Percentiles rank a stretch among this genome's conserved stretches.
phyloP scores from a whole-genome alignment of 169 alveolate species.

The Cryptosporidium xiaoi region DNA sequence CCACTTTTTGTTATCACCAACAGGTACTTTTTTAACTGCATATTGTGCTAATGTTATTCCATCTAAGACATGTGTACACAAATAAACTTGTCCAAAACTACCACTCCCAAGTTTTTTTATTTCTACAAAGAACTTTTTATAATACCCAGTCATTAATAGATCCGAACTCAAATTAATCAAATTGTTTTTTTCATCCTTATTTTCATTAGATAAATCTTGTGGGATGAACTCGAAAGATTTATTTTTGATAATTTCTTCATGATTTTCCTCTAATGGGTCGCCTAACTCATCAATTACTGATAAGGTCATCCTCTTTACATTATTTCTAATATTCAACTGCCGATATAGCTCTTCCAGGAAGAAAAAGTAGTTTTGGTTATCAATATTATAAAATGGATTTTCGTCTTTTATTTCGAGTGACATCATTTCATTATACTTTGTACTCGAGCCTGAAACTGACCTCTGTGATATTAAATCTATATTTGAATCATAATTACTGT shows the following conservation, averaged over 20 bases:
- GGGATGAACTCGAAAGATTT: conserved; percentile 10
- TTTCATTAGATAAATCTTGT: neutral
- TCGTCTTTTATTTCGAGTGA: neutral
- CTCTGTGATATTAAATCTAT: neutral
- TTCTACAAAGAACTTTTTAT: conserved; percentile 82
- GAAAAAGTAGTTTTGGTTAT: conserved; percentile 56
- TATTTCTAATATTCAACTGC: conserved; percentile 46
- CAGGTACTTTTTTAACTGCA: conserved; percentile 86
- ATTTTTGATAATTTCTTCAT: neutral
- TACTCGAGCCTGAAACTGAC: neutral
- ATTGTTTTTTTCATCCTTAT: conserved; percentile 1
- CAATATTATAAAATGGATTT: conserved; percentile 14
- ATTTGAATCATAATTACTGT: neutral
- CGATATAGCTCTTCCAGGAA: conserved; percentile 60
- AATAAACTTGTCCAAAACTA: conserved; percentile 84
- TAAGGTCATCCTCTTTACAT: conserved; percentile 4
- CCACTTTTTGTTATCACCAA: conserved; percentile 85
- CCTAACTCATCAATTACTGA: conserved; percentile 12
- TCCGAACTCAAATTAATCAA: conserved; percentile 74
- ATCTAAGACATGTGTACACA: conserved; percentile 83
- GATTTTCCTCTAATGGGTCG: neutral
- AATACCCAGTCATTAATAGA: conserved; percentile 84
- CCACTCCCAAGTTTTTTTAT: conserved; percentile 83
- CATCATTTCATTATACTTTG: neutral
- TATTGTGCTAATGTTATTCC: conserved; percentile 82